Evolutionary conservation across 2,329 filamentous ascomycete species (phyloP), one percentile per base, ranked within the genome.

Genomic region (Cladophialophora chaetospira): DNA sequence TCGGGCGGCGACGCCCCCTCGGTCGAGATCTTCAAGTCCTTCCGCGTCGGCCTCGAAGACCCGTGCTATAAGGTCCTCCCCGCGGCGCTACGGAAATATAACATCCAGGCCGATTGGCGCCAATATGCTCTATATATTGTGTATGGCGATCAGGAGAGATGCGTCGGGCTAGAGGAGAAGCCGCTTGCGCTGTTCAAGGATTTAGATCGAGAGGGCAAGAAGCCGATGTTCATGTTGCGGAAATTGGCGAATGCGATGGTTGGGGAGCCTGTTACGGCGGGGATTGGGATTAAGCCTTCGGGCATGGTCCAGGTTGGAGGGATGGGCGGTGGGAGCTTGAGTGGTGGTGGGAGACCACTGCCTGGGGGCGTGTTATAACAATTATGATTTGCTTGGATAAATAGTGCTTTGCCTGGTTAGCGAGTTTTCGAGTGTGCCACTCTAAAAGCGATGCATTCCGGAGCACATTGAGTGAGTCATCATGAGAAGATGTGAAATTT

Each of bases 201-300:
- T 71, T 78, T 99, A 55, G 92, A 97, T 70, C 92, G 92, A 72
- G 94, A 97, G 76, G 94, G 94, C 44, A 88, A 95, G 75, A 99
- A 97, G 72, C 94, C 94, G 19, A 97, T 97, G 94, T 99, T 99
- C 70, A 99, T 99, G 94, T 78, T 99, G 55, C 80, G 94, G 52
- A 82, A 82, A 64, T 80, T 86, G 64, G 81, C 83, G n/a, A 66
- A 66, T 28, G 57, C 61, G 10, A 60, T 64, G 10, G 46, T 53
- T 21, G 48, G 48, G 5, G 59, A 63, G 8, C 55, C 58, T 6
- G 28, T 48, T 17, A 54, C 61, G 2, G 53, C 51, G 9, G 55
- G 58, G n/a, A 15, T 51, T 2, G 55, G 59, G 15, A 21, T 55
- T 40, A 61, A 62, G 45, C 55, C 58, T 3, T 36, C 48, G 1